A percentile compares a stretch with the other conserved stretches of the same genome.
These are phyloP conservation scores for Diplodia intermedia DNA, from an alignment of 2,329 filamentous ascomycete genomes.

Conservation along the genomic window DNA sequence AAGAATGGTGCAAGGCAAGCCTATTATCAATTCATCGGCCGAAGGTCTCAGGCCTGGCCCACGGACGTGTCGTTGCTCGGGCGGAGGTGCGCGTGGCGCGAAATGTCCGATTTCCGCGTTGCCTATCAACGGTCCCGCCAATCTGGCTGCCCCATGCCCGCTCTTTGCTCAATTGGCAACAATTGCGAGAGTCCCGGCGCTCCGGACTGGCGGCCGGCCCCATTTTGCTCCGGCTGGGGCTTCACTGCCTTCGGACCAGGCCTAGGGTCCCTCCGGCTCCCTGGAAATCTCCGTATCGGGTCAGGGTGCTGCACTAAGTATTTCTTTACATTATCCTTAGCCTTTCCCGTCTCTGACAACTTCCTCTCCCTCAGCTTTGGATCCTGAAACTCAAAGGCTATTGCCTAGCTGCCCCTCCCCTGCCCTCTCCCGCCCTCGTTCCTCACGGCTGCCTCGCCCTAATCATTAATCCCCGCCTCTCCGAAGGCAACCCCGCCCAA, in stretches of 20 bases:
- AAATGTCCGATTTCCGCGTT: slow-evolving; percentile 17
- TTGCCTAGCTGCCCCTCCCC: background rate
- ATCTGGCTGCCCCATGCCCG: slow-evolving; percentile 8
- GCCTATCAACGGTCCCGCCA: background rate
- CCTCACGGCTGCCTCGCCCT: slow-evolving; percentile 1
- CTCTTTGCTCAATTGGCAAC: background rate
- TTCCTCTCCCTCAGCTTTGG: background rate
- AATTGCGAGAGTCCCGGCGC: background rate
- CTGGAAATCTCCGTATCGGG: slow-evolving; percentile 13
- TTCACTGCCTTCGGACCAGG: slow-evolving; percentile 15
- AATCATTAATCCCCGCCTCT: background rate
- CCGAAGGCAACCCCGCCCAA: slow-evolving; percentile 3
- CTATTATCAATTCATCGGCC: background rate
- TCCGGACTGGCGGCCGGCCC: slow-evolving; percentile 10
- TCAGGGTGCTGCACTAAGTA: background rate
- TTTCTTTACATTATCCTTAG: slow-evolving; percentile 3
- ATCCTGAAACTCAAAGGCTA: slow-evolving; percentile 6
- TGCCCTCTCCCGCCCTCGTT: background rate
- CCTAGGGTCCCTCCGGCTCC: slow-evolving; percentile 4
- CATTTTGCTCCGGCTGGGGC: slow-evolving; percentile 4
- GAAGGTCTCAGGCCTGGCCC: background rate
- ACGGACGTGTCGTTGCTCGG: background rate
- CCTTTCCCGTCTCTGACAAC: slow-evolving; percentile 7
- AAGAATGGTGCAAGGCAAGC: background rate
- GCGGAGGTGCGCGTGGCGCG: slow-evolving; percentile 9